Percentiles rank a stretch among this genome's conserved stretches.
Evolutionary conservation across 108 stramenopile species (phyloP).

Genomic region (Cyclotella sp.): DNA sequence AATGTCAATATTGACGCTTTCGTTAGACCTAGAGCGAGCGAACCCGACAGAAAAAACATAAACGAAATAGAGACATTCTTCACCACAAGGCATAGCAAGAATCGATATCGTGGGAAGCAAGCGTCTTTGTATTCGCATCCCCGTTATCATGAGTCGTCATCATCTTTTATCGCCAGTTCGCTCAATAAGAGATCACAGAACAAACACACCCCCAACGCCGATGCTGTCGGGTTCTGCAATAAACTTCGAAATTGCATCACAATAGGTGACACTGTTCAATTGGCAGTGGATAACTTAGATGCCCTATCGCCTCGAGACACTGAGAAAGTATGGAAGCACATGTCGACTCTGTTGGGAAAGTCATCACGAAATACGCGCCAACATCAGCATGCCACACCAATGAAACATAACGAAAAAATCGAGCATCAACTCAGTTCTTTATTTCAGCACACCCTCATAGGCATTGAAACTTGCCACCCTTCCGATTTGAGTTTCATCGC

Average conservation of each 20-base stretch:
- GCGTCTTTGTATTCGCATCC: too few relatives aligned
- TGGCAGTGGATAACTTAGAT: not conserved
- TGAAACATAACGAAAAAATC: not conserved
- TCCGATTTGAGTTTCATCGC: constrained; percentile 3
- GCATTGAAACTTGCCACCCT: not conserved
- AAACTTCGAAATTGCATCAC: not conserved
- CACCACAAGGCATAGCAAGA: too few relatives aligned
- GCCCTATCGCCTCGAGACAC: not conserved
- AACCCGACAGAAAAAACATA: too few relatives aligned
- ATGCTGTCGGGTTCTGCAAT: not conserved
- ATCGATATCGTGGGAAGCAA: too few relatives aligned
- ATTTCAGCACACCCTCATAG: not conserved
- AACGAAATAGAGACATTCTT: too few relatives aligned
- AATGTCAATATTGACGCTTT: too few relatives aligned
- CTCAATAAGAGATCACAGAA: too few relatives aligned
- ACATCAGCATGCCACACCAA: not conserved
- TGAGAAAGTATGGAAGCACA: not conserved
- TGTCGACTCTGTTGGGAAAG: not conserved
- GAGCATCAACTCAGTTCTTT: not conserved
- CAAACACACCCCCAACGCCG: too few relatives aligned
- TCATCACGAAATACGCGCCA: not conserved
- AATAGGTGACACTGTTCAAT: not conserved
- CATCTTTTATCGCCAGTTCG: too few relatives aligned
- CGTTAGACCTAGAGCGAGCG: too few relatives aligned
- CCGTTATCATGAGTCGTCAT: too few relatives aligned